Evolutionary conservation across 768 basidiomycete species (phyloP).

Genomic region (Lactarius deliciosus): DNA sequence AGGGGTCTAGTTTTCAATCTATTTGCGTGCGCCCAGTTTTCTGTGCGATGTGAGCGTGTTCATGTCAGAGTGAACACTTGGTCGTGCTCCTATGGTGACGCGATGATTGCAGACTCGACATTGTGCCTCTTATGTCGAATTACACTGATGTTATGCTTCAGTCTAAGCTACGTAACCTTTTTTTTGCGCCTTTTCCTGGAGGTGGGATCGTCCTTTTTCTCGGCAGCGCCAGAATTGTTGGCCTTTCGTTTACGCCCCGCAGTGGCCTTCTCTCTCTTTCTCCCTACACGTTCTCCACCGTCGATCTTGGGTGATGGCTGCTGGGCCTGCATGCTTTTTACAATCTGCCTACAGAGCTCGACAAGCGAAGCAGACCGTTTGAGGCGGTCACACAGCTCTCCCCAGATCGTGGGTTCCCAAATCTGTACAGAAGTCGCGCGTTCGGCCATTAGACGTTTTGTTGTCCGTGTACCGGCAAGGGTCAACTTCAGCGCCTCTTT

Average conservation of each 20-base stretch:
- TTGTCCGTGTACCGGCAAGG: conserved; percentile 62
- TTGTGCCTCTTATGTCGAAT: background rate
- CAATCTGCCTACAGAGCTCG: conserved; percentile 65
- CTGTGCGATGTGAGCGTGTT: background rate
- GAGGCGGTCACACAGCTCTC: conserved; percentile 57
- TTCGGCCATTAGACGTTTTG: conserved; percentile 46
- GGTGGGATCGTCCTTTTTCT: conserved; percentile 46
- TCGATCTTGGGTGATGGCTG: conserved; percentile 23
- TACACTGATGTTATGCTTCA: background rate
- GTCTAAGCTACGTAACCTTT: background rate
- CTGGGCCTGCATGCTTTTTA: conserved; percentile 28
- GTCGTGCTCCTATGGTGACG: too few relatives aligned
- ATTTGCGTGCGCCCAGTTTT: background rate
- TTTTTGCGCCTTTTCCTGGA: conserved; percentile 2
- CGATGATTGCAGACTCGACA: background rate
- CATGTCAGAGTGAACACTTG: background rate
- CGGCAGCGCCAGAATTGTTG: conserved; percentile 10
- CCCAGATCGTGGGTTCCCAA: conserved; percentile 67
- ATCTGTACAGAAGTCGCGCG: conserved; percentile 37
- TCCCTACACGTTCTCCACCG: conserved; percentile 23
- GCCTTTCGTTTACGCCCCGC: conserved; percentile 35
- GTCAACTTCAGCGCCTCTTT: conserved; percentile 81
- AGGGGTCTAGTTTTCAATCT: background rate
- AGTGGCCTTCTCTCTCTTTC: conserved; percentile 28
- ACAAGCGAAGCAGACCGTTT: conserved; percentile 60